These are phyloP conservation scores for Phytophthora niederhauseri DNA, from an alignment of 352 stramenopile genomes.

Conservation along the genomic window DNA sequence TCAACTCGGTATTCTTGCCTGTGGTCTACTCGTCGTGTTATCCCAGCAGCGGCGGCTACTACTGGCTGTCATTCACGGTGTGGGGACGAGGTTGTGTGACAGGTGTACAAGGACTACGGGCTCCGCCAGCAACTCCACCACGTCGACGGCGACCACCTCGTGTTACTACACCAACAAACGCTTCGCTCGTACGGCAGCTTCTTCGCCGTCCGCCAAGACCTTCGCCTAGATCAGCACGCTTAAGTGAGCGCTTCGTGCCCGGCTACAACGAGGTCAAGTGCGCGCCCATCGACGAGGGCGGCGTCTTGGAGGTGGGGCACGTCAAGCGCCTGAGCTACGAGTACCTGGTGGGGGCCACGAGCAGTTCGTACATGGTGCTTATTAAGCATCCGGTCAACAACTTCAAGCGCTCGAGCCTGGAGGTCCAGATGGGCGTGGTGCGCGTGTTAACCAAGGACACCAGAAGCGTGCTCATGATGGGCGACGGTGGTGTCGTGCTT, in stretches of 20 bases:
- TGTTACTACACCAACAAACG: constrained; percentile 40
- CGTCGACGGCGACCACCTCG: too few relatives aligned
- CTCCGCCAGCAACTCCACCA: too few relatives aligned
- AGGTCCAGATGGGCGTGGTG: constrained; percentile 34
- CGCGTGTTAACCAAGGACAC: constrained; percentile 39
- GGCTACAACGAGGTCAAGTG: background rate
- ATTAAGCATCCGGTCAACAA: constrained; percentile 37
- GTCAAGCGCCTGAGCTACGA: constrained; percentile 44
- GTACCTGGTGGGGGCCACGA: constrained; percentile 58
- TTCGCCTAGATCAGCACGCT: constrained; percentile 42
- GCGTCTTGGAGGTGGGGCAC: background rate
- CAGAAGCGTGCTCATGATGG: constrained; percentile 50
- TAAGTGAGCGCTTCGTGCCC: constrained; percentile 12
- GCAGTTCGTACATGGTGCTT: constrained; percentile 50
- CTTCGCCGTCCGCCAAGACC: constrained; percentile 18
- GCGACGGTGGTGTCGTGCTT: constrained; percentile 45
- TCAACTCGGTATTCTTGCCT: too few relatives aligned
- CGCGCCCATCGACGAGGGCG: constrained; percentile 1
- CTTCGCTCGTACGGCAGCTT: constrained; percentile 53
- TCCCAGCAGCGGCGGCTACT: too few relatives aligned
- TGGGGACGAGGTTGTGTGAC: too few relatives aligned
- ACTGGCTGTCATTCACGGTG: too few relatives aligned
- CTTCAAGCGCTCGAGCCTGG: constrained; percentile 25
- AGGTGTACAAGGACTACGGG: too few relatives aligned
- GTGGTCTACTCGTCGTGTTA: too few relatives aligned